Base-by-base conservation (phyloP, 345 rosid genomes). In the Sisymbrium altissimum region DNA sequence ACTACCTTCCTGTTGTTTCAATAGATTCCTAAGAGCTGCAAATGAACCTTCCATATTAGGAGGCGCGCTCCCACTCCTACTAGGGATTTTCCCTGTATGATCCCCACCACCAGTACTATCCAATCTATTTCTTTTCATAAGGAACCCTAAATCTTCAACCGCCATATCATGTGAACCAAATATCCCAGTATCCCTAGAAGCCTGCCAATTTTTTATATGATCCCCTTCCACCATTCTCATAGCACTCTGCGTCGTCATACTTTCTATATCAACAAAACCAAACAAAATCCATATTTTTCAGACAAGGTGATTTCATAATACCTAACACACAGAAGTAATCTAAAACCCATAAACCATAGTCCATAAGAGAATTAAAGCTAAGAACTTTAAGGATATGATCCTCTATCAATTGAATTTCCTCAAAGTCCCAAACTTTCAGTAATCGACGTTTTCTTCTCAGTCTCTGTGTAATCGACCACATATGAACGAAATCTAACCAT, bases 11-110 rank as follows among this genome's bases (percentile, higher is more conserved):
- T 89, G 85, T 69, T 83, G 89, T 58, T 87, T 84, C 74, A 91
- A 82, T 65, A 91, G 87, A 70, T 84, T 84, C 50, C 87, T 89
- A 70, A 91, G 71, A 64, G 97, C 90, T 66, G 96, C 86, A 81
- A 89, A 81, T 43, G 98, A 93, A 39, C 98, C 97, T 85, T 93
- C 98, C 92, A 93, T 89, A 66, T 91, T 93, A 50, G 98, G 98
- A 5, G 98, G 97, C 8, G 98, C 98, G 57, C 98, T 93, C 14
- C 96, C 97, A 71, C 98, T 93, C 79, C 97, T 84, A 88, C 83
- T 89, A 23, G 96, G 96, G 68, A 82, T 46, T 4, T 48, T 70
- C 3, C 83, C 86, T 11, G 75, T 64, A 21, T 81, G 79, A 54
- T 81, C 91, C 49, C 79, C 84, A 54, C 82, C 85, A 53, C 83